Percentiles rank a stretch among this genome's conserved stretches.
Evolutionary conservation across 176 grass and related monocot species (phyloP).

Genomic region (Rhynchospora pubera): DNA sequence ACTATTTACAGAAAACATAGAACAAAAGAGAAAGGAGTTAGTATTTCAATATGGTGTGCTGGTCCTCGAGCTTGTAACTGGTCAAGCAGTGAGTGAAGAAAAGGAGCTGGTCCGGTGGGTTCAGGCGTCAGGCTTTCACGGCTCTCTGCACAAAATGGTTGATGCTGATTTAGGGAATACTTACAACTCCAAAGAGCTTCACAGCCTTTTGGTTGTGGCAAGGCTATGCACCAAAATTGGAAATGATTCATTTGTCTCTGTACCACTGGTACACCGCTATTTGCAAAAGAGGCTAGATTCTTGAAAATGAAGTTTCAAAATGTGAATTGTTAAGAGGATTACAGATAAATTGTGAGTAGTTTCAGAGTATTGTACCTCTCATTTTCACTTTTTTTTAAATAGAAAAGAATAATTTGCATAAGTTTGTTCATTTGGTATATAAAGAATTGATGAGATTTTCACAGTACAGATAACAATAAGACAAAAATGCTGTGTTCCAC

Average conservation of each 20-base stretch:
- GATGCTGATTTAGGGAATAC: conserved; percentile 78
- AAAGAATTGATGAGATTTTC: background rate
- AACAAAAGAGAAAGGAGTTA: conserved; percentile 45
- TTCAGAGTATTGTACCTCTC: background rate
- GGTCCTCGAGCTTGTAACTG: conserved; percentile 90
- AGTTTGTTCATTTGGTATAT: background rate
- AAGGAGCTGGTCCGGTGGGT: conserved; percentile 77
- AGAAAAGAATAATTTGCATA: background rate
- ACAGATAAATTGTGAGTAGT: background rate
- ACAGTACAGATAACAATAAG: background rate
- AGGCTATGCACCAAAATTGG: conserved; percentile 69
- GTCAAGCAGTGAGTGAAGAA: conserved; percentile 60
- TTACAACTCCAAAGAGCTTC: conserved; percentile 70
- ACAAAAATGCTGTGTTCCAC: background rate
- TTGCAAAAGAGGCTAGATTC: conserved; percentile 51
- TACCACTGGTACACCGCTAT: conserved; percentile 75
- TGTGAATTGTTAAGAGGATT: conserved; percentile 7
- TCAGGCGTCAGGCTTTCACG: conserved; percentile 60
- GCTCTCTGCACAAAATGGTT: conserved; percentile 73
- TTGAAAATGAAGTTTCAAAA: background rate
- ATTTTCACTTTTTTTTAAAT: background rate
- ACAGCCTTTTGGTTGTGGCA: conserved; percentile 61
- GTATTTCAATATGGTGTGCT: conserved; percentile 88
- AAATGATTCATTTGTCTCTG: conserved; percentile 32
- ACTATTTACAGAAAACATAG: conserved; percentile 41